Conservation (phyloP, 2,329 filamentous ascomycete species). For the Ceratocystis destructans region DNA sequence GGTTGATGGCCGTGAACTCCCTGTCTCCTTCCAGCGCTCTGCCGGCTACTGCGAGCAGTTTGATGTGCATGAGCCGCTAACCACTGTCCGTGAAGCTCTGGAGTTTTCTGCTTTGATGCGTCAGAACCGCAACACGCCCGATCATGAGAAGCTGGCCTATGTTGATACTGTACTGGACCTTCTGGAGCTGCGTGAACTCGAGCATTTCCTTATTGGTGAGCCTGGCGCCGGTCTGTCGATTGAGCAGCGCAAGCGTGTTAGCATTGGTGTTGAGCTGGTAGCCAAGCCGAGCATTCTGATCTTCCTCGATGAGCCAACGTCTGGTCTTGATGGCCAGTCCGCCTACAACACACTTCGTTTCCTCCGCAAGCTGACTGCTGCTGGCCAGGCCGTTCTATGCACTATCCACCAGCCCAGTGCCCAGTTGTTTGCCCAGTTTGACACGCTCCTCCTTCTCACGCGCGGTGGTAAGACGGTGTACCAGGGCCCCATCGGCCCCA, state of each 20-base stretch:
- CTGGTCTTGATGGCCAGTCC: conserved; percentile 53
- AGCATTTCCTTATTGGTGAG: conserved; percentile 35
- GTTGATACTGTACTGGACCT: conserved; percentile 65
- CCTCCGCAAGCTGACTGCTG: conserved; percentile 49
- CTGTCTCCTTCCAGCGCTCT: conserved; percentile 63
- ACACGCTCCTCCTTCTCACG: conserved; percentile 50
- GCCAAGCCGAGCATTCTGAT: conserved; percentile 46
- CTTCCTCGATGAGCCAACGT: conserved; percentile 51
- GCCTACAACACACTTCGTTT: conserved; percentile 54
- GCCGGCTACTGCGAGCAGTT: conserved; percentile 73
- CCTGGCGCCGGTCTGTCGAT: conserved; percentile 40
- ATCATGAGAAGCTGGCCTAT: conserved; percentile 58
- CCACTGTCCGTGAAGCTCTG: conserved; percentile 64
- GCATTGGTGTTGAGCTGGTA: conserved; percentile 48
- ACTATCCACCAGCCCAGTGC: conserved; percentile 60
- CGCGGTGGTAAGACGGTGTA: conserved; percentile 52
- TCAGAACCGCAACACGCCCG: conserved; percentile 50
- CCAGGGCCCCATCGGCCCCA: conserved; percentile 49
- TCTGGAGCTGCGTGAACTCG: conserved; percentile 36
- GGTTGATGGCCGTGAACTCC: conserved; percentile 58
- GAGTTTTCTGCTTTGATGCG: conserved; percentile 55
- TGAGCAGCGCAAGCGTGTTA: conserved; percentile 42
- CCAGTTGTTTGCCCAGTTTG: conserved; percentile 52
- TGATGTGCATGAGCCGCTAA: conserved; percentile 59
- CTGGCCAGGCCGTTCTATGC: conserved; percentile 52